Conservation (phyloP, 495 filamentous ascomycete genomes). For the Hypoxylon trugodes region DNA sequence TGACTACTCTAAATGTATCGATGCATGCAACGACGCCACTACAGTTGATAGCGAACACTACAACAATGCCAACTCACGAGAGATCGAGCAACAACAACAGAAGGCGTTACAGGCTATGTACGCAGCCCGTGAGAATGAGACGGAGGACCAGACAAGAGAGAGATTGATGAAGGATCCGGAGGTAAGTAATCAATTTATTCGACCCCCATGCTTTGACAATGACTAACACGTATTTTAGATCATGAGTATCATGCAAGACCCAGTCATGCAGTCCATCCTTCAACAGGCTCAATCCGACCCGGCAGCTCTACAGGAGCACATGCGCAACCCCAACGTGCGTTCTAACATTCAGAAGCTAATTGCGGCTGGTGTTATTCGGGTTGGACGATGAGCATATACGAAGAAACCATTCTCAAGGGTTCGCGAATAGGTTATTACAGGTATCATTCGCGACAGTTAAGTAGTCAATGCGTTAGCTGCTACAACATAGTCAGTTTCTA, state of each 20-base stretch:
- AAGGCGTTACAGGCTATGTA: conserved; percentile 95
- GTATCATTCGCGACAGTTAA: neutral
- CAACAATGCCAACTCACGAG: conserved; percentile 77
- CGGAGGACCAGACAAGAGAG: conserved; percentile 94
- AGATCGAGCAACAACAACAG: conserved; percentile 93
- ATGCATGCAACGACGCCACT: conserved; percentile 83
- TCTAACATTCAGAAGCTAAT: conserved; percentile 92
- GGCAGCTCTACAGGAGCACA: conserved; percentile 90
- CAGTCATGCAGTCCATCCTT: conserved; percentile 96
- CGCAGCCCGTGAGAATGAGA: conserved; percentile 87
- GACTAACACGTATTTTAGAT: conserved; percentile 66
- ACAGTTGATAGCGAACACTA: conserved; percentile 72
- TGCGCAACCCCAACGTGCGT: conserved; percentile 86
- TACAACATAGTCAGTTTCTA: neutral
- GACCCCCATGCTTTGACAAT: neutral
- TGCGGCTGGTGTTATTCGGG: conserved; percentile 88
- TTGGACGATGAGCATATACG: conserved; percentile 62
- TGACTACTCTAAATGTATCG: conserved; percentile 92
- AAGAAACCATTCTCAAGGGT: neutral
- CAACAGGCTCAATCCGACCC: conserved; percentile 96
- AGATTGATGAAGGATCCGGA: conserved; percentile 92
- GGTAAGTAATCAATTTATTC: conserved; percentile 60
- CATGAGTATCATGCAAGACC: conserved; percentile 89
- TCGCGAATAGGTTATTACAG: too few relatives aligned
- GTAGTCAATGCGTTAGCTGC: neutral